Evolutionary conservation across 352 stramenopile genomes (phyloP), one percentile per base, ranked within the genome.

Genomic region (Phytophthora foliorum): DNA sequence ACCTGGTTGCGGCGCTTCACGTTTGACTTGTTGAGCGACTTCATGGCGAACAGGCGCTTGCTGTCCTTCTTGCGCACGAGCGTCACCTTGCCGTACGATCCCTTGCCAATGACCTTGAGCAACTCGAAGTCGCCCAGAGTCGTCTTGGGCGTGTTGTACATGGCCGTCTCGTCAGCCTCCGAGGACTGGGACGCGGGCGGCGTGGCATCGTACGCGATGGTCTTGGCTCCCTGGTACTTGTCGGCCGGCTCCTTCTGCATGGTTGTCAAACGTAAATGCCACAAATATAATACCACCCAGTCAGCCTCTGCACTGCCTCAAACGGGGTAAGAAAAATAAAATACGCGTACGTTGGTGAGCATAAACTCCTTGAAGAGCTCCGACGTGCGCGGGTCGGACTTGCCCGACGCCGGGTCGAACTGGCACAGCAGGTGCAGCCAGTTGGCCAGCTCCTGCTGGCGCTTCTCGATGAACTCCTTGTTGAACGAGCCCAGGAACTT

Each of bases 1-100:
- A 99, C 94, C 81, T 99, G 97, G 73, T 99, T 99, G 50, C 97
- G 88, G 42, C 82, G 81, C 75, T 94, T 97, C 36, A 95, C 91
- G 69, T 93, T 97, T 45, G 89, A 90, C 74, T 97, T 97, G 83
- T 96, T 96, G 42, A 95, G 83, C 55, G 84, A 93, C 70, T 95
- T 95, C 88, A 95, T 95, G 52, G 88, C 88, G 42, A 93, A 95
- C 13, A 95, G 67, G 21, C 75, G 72, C 48, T 92, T 87, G 41
- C 70, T 72, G 9, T 93, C 85, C 55, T 95, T 95, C 74, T 92
- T 92, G 49, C 88, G 84, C 70, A 95, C 88, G 55, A 95, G 84
- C 71, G 87, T 96, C 39, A 98, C 92, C 71, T 97, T 97, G 69
- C 92, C 92, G 54, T 97, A 98, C 25, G 88, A 95, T 21, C 92